Base-by-base conservation (phyloP, 139 green algal genomes). In the Micractinium conductrix region DNA sequence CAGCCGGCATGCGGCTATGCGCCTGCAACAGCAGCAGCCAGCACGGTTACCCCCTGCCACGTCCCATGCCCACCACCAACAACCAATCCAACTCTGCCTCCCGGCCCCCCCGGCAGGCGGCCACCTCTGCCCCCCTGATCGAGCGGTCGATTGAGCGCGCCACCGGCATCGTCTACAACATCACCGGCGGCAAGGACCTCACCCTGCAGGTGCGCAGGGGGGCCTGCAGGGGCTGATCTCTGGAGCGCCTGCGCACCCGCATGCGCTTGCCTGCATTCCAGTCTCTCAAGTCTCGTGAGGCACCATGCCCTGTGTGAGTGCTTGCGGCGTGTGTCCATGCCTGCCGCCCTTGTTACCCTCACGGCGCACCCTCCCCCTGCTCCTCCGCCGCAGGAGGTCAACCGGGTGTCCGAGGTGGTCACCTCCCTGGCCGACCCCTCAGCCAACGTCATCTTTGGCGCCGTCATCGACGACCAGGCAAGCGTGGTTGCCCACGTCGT, bases 381-480 rank as follows among this genome's bases (percentile, higher is more conserved):
- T 6, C 3, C 17, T 50, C 19, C 21, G 38, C 38, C 22, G 53
- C 78, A 90, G 33, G 95, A 97, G 86, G 95, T 98, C n/a, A 98
- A 98, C 95, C 83, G 89, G 26, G 96, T 98, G 70, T 95, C 88
- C 1, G 94, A 99, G 91, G 95, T 99, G 30, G 95, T 99, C 26
- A 98, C 93, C 21, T 76, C 48, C 35, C 89, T 99, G 44, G 97
- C 97, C 26, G 97, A 99, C 89, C 95, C 96, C 28, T 86, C 78
- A 35, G 95, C 95, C 87, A 99, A 99, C 92, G 94, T 99, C 86
- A 99, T 99, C 87, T 99, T 99, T 86, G 97, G 97, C n/a, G 95
- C 97, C 14, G 95, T 96, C 42, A 92, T 95, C 62, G 95, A 98
- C 85, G 91, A 96, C 69, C 79, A 80, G 37, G 30, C 86, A 74